Evolutionary conservation across 2,329 filamentous ascomycete species (phyloP).

Genomic region (Podosphaera fusca): DNA sequence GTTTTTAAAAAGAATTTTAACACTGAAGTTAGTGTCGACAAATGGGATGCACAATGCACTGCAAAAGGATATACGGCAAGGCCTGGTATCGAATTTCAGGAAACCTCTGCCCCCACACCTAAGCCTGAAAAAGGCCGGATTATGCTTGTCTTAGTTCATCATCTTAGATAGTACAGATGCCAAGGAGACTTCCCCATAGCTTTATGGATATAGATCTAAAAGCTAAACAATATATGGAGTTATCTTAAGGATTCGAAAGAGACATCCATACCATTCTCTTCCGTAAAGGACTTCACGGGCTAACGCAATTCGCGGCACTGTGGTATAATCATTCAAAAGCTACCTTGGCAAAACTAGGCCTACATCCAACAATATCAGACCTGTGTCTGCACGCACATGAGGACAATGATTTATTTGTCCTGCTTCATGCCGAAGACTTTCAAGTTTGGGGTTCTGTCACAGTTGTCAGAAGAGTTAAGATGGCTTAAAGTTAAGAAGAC

Average conservation of each 20-base stretch:
- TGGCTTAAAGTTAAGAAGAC: too few relatives aligned
- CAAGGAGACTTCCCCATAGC: too few relatives aligned
- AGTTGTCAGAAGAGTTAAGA: too few relatives aligned
- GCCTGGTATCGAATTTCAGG: too few relatives aligned
- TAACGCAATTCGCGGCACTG: background rate
- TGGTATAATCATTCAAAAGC: background rate
- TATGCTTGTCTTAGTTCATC: too few relatives aligned
- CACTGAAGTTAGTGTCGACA: background rate
- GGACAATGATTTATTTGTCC: background rate
- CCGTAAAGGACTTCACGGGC: background rate
- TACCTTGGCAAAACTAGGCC: background rate
- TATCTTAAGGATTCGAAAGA: background rate
- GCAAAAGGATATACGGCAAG: background rate
- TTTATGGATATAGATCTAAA: too few relatives aligned
- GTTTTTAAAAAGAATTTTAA: background rate
- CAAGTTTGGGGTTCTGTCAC: background rate
- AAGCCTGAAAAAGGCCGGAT: too few relatives aligned
- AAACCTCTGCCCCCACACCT: too few relatives aligned
- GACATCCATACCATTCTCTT: background rate
- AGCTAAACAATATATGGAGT: background rate
- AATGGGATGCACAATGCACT: background rate
- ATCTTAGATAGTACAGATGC: too few relatives aligned
- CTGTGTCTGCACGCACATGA: background rate
- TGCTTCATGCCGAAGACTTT: background rate
- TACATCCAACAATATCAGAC: background rate